Evolutionary conservation across 345 rosid species (phyloP).

Genomic region (Syzygium aqueum): DNA sequence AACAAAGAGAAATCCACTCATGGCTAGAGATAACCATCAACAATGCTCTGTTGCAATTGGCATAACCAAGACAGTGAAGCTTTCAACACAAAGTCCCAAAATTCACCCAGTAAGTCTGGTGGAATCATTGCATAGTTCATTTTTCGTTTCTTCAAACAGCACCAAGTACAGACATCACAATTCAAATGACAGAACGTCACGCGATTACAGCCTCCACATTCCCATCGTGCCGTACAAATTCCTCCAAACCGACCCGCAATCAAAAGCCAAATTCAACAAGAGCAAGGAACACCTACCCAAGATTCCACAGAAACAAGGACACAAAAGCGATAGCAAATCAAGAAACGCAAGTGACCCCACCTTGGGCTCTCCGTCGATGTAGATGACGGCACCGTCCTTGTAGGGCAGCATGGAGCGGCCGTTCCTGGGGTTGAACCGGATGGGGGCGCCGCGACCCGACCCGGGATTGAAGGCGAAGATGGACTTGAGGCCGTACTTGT

Average conservation of each 20-base stretch:
- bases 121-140: not conserved
- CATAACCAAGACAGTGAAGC: not conserved
- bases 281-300: not conserved
- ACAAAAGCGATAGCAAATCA: not conserved
- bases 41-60: not conserved
- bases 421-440: slow-evolving; percentile 66
- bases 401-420: slow-evolving; percentile 71
- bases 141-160: not conserved
- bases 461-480: slow-evolving; percentile 61
- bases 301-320: not conserved
- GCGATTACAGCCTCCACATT: not conserved
- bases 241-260: not conserved
- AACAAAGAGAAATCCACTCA: not conserved
- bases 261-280: not conserved
- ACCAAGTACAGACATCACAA: not conserved
- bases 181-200: not conserved
- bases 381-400: slow-evolving; percentile 57
- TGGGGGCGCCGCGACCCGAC: slow-evolving; percentile 69
- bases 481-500: slow-evolving; percentile 66
- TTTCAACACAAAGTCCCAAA: not conserved
- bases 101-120: not conserved
- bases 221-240: not conserved
- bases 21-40: not conserved
- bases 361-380: slow-evolving; percentile 88
- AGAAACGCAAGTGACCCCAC: slow-evolving; percentile 8